phyloP scores from a whole-genome alignment of 305 asterid genomes.

The Solanum hybrid region DNA sequence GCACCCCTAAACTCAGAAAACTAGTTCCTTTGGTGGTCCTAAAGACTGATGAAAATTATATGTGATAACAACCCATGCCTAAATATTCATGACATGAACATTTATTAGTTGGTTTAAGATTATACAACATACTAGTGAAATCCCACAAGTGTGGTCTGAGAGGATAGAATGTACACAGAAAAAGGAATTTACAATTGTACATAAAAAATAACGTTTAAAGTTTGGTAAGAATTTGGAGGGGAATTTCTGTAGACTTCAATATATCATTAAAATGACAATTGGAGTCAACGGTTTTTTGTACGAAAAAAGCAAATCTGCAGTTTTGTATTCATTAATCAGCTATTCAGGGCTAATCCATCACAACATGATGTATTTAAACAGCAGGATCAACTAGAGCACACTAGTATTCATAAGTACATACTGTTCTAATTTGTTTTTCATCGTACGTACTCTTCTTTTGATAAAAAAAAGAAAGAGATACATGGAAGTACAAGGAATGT shows the following conservation, averaged over 20 bases:
- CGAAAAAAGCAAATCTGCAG: not conserved
- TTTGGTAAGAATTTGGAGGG: too few species aligned
- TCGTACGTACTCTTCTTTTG: not conserved
- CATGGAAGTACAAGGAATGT: not conserved
- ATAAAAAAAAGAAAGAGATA: not conserved
- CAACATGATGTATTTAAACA: not conserved
- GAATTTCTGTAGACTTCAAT: not conserved
- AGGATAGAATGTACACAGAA: too few species aligned
- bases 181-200: too few species aligned
- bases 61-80: not conserved
- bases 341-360: not conserved
- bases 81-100: not conserved
- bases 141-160: too few species aligned
- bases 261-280: not conserved
- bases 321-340: not conserved
- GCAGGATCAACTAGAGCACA: not conserved
- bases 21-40: conserved; percentile 4
- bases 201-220: too few species aligned
- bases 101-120: not conserved
- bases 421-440: not conserved
- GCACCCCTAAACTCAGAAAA: not conserved
- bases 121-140: not conserved
- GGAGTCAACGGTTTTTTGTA: not conserved
- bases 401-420: not conserved
- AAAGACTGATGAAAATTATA: not conserved